Percentiles rank a stretch among this genome's conserved stretches.
Conservation (phyloP, 2,329 filamentous ascomycete genomes). For the Aureobasidium sp. region DNA sequence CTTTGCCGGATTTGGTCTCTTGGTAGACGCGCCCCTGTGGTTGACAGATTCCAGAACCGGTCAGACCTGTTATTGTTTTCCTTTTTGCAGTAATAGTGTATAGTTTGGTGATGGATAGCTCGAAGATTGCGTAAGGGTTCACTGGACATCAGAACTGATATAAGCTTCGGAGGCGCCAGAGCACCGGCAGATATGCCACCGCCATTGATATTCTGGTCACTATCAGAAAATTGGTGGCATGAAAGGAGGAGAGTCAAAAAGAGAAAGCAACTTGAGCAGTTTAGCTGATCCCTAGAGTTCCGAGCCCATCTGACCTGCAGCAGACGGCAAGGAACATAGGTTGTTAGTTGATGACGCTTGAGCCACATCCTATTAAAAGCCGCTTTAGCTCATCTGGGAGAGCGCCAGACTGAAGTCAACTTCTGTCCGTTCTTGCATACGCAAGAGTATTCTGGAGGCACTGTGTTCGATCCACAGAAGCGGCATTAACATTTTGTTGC, state of each 20-base stretch:
- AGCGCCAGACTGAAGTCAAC: slow-evolving; percentile 30
- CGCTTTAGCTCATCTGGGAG: slow-evolving; percentile 31
- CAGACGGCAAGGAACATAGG: neutral
- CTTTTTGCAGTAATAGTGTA: neutral
- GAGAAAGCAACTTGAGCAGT: too few species aligned
- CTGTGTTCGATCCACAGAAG: slow-evolving; percentile 31
- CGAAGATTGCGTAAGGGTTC: neutral
- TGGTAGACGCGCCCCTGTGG: neutral
- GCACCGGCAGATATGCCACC: neutral
- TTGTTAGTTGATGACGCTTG: neutral
- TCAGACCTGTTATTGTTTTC: neutral
- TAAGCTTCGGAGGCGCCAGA: neutral
- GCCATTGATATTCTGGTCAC: too few species aligned
- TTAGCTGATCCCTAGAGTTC: too few species aligned
- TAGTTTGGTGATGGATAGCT: neutral
- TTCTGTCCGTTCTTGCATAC: slow-evolving; percentile 20
- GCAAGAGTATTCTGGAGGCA: slow-evolving; percentile 26
- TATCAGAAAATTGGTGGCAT: too few species aligned
- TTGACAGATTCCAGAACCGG: neutral
- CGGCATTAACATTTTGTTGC: slow-evolving; percentile 17
- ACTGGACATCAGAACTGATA: neutral
- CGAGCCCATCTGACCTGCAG: neutral
- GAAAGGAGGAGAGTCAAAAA: too few species aligned
- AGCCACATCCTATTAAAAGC: slow-evolving; percentile 8
- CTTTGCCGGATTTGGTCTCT: neutral